A percentile compares a stretch with the other conserved stretches of the same genome.
phyloP scores from a whole-genome alignment of 352 stramenopile species.

The Phytopythium mirpurense region DNA sequence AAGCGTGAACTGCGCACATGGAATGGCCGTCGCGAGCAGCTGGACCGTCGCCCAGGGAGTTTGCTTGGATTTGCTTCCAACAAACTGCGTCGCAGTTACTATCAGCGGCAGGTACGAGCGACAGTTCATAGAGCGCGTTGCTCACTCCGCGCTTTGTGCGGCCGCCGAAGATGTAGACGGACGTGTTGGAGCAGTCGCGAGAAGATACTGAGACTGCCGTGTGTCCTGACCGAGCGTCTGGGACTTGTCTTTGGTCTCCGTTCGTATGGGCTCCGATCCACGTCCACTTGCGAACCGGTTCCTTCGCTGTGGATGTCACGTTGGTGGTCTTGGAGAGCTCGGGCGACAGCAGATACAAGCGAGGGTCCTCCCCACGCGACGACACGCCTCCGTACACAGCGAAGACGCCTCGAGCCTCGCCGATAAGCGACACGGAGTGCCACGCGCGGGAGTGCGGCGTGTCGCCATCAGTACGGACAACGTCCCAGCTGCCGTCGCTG shows the following conservation, averaged over 20 bases:
- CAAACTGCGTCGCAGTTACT: conserved; percentile 1
- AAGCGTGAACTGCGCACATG: conserved; percentile 27
- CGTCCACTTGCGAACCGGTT: not conserved
- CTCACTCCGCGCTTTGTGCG: conserved; percentile 58
- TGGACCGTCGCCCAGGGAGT: conserved; percentile 17
- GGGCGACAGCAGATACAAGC: conserved; percentile 28
- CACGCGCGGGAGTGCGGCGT: conserved; percentile 45
- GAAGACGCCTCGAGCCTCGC: conserved; percentile 9
- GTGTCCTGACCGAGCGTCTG: conserved; percentile 45
- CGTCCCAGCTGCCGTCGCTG: conserved; percentile 46
- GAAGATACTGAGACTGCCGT: conserved; percentile 25
- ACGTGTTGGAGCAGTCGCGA: not conserved
- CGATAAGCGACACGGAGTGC: conserved; percentile 41
- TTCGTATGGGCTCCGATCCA: conserved; percentile 22
- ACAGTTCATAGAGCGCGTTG: conserved; percentile 33
- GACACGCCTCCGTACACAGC: conserved; percentile 63
- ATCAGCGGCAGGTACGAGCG: not conserved
- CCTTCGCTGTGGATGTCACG: conserved; percentile 1
- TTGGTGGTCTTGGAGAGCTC: conserved; percentile 1
- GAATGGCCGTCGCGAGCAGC: conserved; percentile 56
- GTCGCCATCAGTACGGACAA: conserved; percentile 15
- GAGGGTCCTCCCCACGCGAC: conserved; percentile 42
- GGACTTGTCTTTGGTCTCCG: conserved; percentile 12
- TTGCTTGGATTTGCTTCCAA: conserved; percentile 20
- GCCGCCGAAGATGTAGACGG: conserved; percentile 51